Base-by-base conservation (phyloP, 176 grass and related monocot genomes). In the Paspalum notatum region DNA sequence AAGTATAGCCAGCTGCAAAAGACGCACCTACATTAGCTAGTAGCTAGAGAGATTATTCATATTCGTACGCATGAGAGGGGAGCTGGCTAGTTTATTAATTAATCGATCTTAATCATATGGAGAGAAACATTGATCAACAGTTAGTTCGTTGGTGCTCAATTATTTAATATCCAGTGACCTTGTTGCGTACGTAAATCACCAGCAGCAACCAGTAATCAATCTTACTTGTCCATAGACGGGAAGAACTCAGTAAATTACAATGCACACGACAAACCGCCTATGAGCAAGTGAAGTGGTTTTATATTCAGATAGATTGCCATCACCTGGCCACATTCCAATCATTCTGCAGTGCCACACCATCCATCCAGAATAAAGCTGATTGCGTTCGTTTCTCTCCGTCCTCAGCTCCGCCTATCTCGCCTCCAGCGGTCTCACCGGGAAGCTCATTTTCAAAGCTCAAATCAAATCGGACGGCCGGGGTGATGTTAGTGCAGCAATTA, bases 341-440 rank as follows among this genome's bases (percentile, higher is more conserved):
- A 60, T 49, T 66, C 5, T 49, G 26, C 74, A 20, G 46, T 17
- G 45, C 8, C 42, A 49, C 14, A 6, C 7, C 42, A 17, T 24
- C n/a, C 18, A 55, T 37, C 3, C 20, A 62, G 56, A 77, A 60
- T 26, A 77, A 26, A 60, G 15, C 44, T 47, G 32, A 2, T 32
- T 32, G 22, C 42, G 7, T 25, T 4, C 22, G 20, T 39, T 63
- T 13, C 15, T 5, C 8, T 62, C 18, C 32, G 18, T 37, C 48
- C 25, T 50, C 48, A 20, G 71, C 43, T 64, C 67, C 76, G 67
- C 76, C 67, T 66, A 72, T 85, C 68, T 80, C 76, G 57, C 67
- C 47, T 32, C 32, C 32, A 32, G 32, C 32, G 32, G 32, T 32
- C 75, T 72, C 65, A 37, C 27, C 1, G 0, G 12, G 45, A 56